Evolutionary conservation across 345 rosid genomes (phyloP).

Genomic region (Passiflora organensis): DNA sequence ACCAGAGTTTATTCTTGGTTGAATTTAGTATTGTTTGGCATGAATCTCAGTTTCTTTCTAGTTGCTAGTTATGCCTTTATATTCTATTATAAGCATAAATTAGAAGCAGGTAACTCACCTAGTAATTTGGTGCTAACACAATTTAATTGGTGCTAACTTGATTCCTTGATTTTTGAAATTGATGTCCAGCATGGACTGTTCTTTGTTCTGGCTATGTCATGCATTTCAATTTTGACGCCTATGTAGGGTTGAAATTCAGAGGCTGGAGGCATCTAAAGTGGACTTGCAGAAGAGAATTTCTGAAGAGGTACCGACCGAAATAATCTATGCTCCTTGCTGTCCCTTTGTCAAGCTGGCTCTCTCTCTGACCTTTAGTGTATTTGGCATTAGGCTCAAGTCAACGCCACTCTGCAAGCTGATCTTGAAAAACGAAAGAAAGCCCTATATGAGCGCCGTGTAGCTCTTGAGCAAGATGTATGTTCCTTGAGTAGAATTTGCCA

Average conservation of each 20-base stretch:
- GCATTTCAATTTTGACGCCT: no score
- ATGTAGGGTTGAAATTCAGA: conserved; percentile 57
- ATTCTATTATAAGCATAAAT: no score
- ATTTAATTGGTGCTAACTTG: no score
- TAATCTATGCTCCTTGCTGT: conserved; percentile 1
- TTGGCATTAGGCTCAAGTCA: conserved; percentile 50
- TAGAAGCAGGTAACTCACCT: no score
- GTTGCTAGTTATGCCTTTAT: no score
- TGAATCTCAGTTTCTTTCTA: no score
- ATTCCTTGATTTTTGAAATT: no score
- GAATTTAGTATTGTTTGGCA: no score
- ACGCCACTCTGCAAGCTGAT: conserved; percentile 51
- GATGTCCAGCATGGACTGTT: no score
- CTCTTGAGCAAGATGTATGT: conserved; percentile 75
- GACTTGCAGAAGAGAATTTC: conserved; percentile 59
- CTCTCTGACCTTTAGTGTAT: not conserved
- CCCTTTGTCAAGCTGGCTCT: not conserved
- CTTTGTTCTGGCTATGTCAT: no score
- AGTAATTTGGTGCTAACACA: no score
- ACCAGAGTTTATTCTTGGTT: no score
- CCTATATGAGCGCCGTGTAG: conserved; percentile 56
- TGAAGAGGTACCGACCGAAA: conserved; percentile 50
- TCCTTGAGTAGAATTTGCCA: conserved; percentile 1
- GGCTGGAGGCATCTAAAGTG: conserved; percentile 57
- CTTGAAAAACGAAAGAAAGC: conserved; percentile 61